Evolutionary conservation across 2,329 filamentous ascomycete species (phyloP).

Genomic region (Atkinsonella texensis): DNA sequence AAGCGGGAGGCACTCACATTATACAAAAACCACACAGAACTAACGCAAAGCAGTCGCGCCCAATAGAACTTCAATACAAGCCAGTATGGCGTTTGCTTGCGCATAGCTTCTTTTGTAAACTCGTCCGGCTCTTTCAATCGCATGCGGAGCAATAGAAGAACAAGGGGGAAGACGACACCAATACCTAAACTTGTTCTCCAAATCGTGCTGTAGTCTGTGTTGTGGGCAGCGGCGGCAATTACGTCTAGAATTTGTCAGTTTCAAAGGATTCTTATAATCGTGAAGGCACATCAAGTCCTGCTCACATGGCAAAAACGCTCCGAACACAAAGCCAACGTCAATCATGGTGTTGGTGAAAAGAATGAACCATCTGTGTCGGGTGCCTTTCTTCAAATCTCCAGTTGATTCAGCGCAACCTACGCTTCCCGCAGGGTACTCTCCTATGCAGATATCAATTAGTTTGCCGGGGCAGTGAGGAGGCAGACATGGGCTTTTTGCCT

Average conservation of each 20-base stretch:
- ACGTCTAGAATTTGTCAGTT: slow-evolving; percentile 15
- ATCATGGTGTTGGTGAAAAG: slow-evolving; percentile 85
- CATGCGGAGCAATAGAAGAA: too few relatives aligned
- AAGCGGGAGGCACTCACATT: too few relatives aligned
- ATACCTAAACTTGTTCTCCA: slow-evolving; percentile 76
- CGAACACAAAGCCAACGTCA: slow-evolving; percentile 69
- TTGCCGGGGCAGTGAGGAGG: too few relatives aligned
- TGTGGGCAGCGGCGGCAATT: slow-evolving; percentile 43
- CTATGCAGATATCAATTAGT: too few relatives aligned
- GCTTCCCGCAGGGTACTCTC: too few relatives aligned
- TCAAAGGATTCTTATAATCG: slow-evolving; percentile 13
- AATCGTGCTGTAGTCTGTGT: slow-evolving; percentile 55
- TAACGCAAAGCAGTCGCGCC: slow-evolving; percentile 56
- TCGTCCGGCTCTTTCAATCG: too few relatives aligned
- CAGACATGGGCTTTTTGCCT: too few relatives aligned
- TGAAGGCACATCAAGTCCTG: too few relatives aligned
- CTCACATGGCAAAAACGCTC: slow-evolving; percentile 58
- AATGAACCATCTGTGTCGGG: slow-evolving; percentile 57
- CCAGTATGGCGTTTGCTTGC: slow-evolving; percentile 41
- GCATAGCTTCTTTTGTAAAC: slow-evolving; percentile 52
- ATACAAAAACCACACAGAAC: slow-evolving; percentile 32
- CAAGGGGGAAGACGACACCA: slow-evolving; percentile 58
- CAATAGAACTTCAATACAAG: slow-evolving; percentile 58
- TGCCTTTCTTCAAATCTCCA: too few relatives aligned
- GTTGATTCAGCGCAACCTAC: too few relatives aligned